phyloP scores from a whole-genome alignment of 352 stramenopile genomes.

The Globisporangium nagaii region DNA sequence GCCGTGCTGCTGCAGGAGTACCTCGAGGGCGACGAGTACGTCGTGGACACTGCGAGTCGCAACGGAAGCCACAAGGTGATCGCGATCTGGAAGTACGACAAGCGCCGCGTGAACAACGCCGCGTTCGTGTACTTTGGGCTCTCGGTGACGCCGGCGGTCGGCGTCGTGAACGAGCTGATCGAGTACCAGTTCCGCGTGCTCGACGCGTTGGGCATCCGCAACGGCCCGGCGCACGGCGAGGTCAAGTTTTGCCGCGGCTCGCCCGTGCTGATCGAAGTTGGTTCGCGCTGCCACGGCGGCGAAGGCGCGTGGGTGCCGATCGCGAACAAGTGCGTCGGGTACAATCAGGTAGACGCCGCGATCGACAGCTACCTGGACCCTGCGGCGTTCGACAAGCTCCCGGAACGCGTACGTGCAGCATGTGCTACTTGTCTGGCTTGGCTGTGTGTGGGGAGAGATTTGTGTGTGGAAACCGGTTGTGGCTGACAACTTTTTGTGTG shows the following conservation, averaged over 20 bases:
- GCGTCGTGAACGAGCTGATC: conserved; percentile 74
- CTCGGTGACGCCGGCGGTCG: conserved; percentile 61
- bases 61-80: conserved; percentile 93
- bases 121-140: conserved; percentile 94
- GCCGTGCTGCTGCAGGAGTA: conserved; percentile 91
- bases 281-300: conserved; percentile 93
- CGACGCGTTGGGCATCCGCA: conserved; percentile 65
- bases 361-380: conserved; percentile 78
- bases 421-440: too few species aligned
- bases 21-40: conserved; percentile 93
- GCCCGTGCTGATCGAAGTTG: conserved; percentile 94
- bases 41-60: conserved; percentile 93
- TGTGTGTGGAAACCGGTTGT: too few species aligned
- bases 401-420: conserved; percentile 40
- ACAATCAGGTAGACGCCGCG: conserved; percentile 91
- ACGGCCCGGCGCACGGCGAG: conserved; percentile 75
- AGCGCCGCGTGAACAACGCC: conserved; percentile 91
- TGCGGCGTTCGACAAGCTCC: conserved; percentile 51
- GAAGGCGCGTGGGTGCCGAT: conserved; percentile 93
- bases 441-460: too few species aligned
- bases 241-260: conserved; percentile 81
- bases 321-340: conserved; percentile 87
- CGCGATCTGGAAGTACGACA: conserved; percentile 98
- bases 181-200: conserved; percentile 78
- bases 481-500: too few species aligned